Conservation (phyloP, 2,329 filamentous ascomycete genomes). For the Talaromyces sp. region DNA sequence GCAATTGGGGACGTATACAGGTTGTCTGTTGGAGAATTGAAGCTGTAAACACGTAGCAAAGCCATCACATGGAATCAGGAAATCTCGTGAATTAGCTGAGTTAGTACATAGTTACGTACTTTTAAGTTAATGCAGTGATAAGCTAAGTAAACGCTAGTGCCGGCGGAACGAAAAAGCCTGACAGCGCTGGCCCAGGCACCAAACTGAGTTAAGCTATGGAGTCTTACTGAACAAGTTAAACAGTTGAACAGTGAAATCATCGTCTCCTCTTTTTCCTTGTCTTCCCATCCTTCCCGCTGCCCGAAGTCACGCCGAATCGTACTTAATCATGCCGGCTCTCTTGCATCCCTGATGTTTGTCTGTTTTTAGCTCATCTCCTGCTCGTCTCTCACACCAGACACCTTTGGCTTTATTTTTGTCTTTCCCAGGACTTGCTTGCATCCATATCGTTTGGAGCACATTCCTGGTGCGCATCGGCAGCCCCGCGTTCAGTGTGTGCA, state of each 20-base stretch:
- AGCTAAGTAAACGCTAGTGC: not conserved
- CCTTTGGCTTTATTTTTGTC: too few species aligned
- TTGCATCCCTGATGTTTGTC: not conserved
- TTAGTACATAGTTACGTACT: too few species aligned
- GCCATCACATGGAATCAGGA: not conserved
- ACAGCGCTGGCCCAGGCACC: not conserved
- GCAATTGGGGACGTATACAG: not conserved
- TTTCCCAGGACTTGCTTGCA: not conserved
- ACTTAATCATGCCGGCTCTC: not conserved
- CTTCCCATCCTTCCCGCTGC: not conserved
- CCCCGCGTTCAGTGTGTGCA: not conserved
- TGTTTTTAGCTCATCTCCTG: not conserved
- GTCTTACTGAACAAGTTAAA: not conserved
- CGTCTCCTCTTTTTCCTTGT: conserved; percentile 5
- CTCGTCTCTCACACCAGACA: not conserved
- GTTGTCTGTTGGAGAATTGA: not conserved
- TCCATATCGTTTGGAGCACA: not conserved
- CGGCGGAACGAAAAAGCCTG: not conserved
- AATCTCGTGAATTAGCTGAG: not conserved
- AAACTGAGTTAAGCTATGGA: not conserved
- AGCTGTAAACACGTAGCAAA: not conserved
- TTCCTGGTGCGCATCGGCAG: conserved; percentile 3
- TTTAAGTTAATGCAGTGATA: too few species aligned
- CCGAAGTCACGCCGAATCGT: not conserved
- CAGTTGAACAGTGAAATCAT: conserved; percentile 3